phyloP scores from a whole-genome alignment of 768 basidiomycete species.

The Serendipita sp. region DNA sequence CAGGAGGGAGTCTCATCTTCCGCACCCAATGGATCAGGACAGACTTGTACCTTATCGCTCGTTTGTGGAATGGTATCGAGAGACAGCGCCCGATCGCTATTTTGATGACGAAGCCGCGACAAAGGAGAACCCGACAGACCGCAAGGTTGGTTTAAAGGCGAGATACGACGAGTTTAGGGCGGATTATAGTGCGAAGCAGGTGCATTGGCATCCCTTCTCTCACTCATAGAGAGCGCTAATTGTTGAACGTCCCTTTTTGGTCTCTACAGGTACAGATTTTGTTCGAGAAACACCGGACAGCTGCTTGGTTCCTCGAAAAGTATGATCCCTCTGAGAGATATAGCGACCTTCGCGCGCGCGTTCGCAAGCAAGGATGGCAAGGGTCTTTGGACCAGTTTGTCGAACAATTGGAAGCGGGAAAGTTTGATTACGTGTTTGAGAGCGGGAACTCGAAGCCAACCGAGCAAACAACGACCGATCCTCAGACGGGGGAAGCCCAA shows the following conservation, averaged over 20 bases:
- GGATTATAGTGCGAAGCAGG: background rate
- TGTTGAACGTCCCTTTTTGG: background rate
- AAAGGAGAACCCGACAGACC: background rate
- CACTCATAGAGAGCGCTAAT: background rate
- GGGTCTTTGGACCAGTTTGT: conserved; percentile 57
- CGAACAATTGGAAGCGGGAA: conserved; percentile 66
- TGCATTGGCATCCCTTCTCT: background rate
- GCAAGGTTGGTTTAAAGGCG: background rate
- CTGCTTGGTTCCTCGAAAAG: conserved; percentile 95
- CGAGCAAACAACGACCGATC: conserved; percentile 24
- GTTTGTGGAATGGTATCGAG: conserved; percentile 2
- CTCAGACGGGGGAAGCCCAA: background rate
- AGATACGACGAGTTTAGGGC: conserved; percentile 3
- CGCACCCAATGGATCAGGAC: conserved; percentile 6
- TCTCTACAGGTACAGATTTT: conserved; percentile 70
- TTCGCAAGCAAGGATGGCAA: conserved; percentile 75
- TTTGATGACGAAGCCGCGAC: background rate
- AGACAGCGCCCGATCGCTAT: background rate
- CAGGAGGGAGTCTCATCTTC: background rate
- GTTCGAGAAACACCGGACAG: conserved; percentile 87
- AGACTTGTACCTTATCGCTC: conserved; percentile 5
- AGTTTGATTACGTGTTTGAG: conserved; percentile 56
- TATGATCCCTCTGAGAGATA: conserved; percentile 70
- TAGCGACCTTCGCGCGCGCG: conserved; percentile 53
- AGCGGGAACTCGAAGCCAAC: conserved; percentile 25